Evolutionary conservation across 257 asterid genomes (phyloP), one percentile per base, ranked within the genome.

Genomic region (Scutellaria baicalensis): DNA sequence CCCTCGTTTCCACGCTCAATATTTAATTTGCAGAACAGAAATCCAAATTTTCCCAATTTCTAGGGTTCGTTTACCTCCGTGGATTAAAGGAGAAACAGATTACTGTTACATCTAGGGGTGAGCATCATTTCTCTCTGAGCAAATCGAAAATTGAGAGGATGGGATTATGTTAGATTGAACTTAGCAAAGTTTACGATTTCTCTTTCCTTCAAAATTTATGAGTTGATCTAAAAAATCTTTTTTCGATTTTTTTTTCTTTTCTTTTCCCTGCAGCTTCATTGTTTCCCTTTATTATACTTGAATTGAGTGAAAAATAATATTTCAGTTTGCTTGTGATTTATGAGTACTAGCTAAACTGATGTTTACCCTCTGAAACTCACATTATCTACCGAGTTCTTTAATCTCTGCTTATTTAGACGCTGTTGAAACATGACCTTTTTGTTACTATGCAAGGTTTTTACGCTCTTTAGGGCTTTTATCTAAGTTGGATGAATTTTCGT

Each of bases 91-190:
- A 44, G n/a, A 31, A 56, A 49, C 58, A 16, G 18, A 36, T 21
- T 39, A 50, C 57, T 54, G 42, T 56, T 11, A 42, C 57, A 63
- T 78, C 80, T 74, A 61, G 76, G 65, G 66, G 9, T 61, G 27
- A 51, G 11, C 47, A 18, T 43, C 35, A 13, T 43, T 55, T 17
- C 38, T 14, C 20, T 42, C 1, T 23, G 43, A 64, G 61, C 52
- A 7, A 63, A 38, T 76, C 12, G 23, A 14, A 35, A 63, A 16
- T 58, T 43, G 47, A 10, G 57, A 60, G 20, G 64, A 70, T 38
- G 55, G 42, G 44, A 43, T 71, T 58, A 36, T 18, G 16, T 55
- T 11, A 6, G 58, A 61, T 16, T 27, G 5, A 39, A 49, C 70
- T 72, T 16, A 16, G 45, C n/a, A 33, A 70, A 56, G 9, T 20